Evolutionary conservation across 2,329 filamentous ascomycete genomes (phyloP), one percentile per base, ranked within the genome.

Genomic region (Stemphylium vesicarium): DNA sequence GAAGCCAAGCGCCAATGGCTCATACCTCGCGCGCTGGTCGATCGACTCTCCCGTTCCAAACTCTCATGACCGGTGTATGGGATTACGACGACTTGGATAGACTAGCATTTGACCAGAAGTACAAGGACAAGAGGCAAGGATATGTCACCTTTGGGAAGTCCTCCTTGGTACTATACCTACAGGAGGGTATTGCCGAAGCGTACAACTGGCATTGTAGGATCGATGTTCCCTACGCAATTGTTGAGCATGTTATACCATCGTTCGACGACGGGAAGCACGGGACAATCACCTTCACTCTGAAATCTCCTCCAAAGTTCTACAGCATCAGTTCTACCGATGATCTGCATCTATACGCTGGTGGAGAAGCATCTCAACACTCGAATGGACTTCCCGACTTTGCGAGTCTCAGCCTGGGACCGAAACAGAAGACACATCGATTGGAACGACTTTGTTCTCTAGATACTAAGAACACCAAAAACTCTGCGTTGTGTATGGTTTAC

Each of bases 401-500:
- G 13, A 41, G 4, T 0, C 40, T 60, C 11, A 68, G 43, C 20
- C 16, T 64, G 15, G 39, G 37, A 16, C 20, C 18, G 16, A 37
- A 15, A 2, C 24, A 15, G 20, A 47, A 46, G 50, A 15, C 53
- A 2, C 52, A 32, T 29, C 49, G 60, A 59, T 54, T 73, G 39
- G 50, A 56, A 51, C 66, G 77, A 26, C 63, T 79, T 7, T 70
- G 74, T 5, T 66, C 61, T 24, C 63, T 82, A 40, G 72, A 77
- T 49, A 58, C 57, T 2, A 45, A 60, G 0, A 76, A 82, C 50
- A 65, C 66, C 10, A 67, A 64, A n/a, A 75, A 79, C 35, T 75
- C 77, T 2, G 77, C 78, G 2, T 76, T 73, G 36, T 84, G 81
- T 55, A 79, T 83, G 41, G 80, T 84, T 0, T 86, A 86, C 60